phyloP scores from a whole-genome alignment of 371 early-diverging fungal genomes.

The Neoconidiobolus thromboides region DNA sequence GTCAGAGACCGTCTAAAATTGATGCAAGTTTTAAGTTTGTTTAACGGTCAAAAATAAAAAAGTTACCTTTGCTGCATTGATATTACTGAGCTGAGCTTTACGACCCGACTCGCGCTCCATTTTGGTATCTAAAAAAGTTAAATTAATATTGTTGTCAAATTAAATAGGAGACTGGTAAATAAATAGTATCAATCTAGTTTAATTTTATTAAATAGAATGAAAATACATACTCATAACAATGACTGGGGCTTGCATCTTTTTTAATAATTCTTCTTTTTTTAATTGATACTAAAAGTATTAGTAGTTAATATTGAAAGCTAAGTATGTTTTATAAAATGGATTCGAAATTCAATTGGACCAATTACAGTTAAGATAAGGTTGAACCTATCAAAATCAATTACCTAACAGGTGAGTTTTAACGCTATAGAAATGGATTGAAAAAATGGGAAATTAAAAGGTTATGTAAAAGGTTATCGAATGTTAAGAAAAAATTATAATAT shows the following conservation, averaged over 20 bases:
- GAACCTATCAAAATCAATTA: no score
- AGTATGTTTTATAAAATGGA: no score
- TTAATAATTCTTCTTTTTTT: not conserved
- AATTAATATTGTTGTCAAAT: not conserved
- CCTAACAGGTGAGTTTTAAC: no score
- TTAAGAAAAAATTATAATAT: no score
- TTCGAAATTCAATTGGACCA: no score
- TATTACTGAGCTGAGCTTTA: conserved; percentile 93
- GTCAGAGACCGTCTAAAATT: conserved; percentile 76
- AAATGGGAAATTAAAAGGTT: no score
- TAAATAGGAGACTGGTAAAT: not conserved
- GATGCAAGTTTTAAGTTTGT: not conserved
- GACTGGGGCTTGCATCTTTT: conserved; percentile 38
- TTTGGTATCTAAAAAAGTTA: conserved; percentile 45
- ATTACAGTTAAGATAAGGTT: no score
- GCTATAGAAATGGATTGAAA: no score
- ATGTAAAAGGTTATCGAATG: no score
- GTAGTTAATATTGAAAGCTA: no score
- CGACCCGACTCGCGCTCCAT: conserved; percentile 89
- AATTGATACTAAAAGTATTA: no score
- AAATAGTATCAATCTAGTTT: not conserved
- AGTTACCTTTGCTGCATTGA: conserved; percentile 85
- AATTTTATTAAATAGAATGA: not conserved
- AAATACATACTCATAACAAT: conserved; percentile 47
- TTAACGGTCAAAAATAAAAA: not conserved